Conservation (phyloP, 2,329 filamentous ascomycete species). For the Trichoderma brevicompactum region DNA sequence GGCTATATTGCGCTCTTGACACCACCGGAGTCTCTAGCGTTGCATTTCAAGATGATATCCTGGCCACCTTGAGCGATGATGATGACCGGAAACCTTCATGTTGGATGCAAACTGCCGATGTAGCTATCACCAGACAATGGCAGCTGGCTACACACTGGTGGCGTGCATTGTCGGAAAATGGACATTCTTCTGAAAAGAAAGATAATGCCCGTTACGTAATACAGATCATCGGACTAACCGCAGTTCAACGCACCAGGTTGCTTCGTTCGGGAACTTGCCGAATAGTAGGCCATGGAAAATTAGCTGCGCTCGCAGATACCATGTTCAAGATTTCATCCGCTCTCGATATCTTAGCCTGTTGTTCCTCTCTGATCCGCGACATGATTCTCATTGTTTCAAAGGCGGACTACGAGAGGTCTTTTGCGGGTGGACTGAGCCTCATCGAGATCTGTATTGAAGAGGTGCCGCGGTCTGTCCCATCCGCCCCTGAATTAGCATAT, state of each 20-base stretch:
- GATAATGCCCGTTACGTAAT: no score
- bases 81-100: no score
- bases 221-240: no score
- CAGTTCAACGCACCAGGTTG: no score
- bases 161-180: background rate
- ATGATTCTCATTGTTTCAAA: background rate
- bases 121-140: background rate
- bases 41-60: no score
- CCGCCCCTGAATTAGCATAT: background rate
- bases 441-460: background rate
- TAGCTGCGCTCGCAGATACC: background rate
- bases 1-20: no score
- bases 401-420: background rate
- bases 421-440: background rate
- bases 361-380: background rate
- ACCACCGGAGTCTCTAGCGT: no score
- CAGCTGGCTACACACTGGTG: background rate
- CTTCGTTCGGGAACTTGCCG: background rate
- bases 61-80: no score
- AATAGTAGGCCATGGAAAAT: background rate
- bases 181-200: background rate
- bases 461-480: background rate
- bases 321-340: background rate
- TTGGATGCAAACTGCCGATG: background rate
- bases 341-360: background rate